Evolutionary conservation across 2,329 filamentous ascomycete genomes (phyloP).

Genomic region (Aspergillus sergii): DNA sequence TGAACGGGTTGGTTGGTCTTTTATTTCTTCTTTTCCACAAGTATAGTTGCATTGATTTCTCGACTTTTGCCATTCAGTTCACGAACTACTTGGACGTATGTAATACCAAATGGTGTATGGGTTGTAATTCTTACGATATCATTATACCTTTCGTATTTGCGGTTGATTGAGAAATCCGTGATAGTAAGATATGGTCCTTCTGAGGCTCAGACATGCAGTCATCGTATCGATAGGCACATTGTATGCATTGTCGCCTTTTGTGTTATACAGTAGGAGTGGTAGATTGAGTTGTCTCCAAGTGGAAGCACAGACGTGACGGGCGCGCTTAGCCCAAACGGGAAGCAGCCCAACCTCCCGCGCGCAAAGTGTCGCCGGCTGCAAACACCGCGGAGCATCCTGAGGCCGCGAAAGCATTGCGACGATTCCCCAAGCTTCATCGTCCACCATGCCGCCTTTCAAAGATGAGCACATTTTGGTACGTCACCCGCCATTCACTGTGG

Average conservation of each 20-base stretch:
- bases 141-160: neutral
- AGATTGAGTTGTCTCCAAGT: neutral
- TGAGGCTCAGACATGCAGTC: neutral
- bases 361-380: conserved; percentile 23
- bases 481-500: conserved; percentile 4
- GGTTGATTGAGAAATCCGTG: neutral
- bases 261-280: neutral
- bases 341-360: conserved; percentile 22
- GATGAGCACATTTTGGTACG: conserved; percentile 56
- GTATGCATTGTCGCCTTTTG: neutral
- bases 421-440: conserved; percentile 15
- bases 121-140: neutral
- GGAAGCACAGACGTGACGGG: neutral
- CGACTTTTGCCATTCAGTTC: neutral
- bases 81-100: neutral
- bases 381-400: conserved; percentile 21
- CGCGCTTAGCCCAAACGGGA: conserved; percentile 29
- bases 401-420: conserved; percentile 21
- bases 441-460: conserved; percentile 53
- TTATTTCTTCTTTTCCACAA: neutral
- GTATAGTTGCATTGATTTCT: neutral
- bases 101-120: neutral
- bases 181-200: neutral
- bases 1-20: conserved; percentile 3
- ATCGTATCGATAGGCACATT: neutral